Evolutionary conservation across 768 basidiomycete genomes (phyloP), one percentile per base, ranked within the genome.

Genomic region (Lactifluus piperatus): DNA sequence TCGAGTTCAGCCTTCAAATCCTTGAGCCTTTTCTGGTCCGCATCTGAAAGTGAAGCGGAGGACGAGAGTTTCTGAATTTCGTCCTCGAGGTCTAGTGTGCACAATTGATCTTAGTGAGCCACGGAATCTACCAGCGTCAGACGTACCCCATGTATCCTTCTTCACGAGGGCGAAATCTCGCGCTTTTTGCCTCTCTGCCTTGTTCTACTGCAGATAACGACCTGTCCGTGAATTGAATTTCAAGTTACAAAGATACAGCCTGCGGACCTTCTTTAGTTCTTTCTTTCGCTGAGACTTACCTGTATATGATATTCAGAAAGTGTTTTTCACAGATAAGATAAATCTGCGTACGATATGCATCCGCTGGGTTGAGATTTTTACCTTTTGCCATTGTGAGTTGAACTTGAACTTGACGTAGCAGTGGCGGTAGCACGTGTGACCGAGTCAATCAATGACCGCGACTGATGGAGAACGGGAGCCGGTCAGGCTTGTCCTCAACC

Each of bases 251-350:
- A 45, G 39, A 29, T 36, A 22, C 10, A 11, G 41, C 39, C 44
- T 36, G 63, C 81, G 65, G 73, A 85, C 93, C 86, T 93, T 95
- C 76, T 95, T 95, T 45, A 97, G 76, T 70, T 99, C 95, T 70
- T 94, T 97, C 72, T 93, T 94, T 59, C 91, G 80, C 69, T 86
- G 86, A 3, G 91, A 85, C 74, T 98, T 98, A 56, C 94, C 94
- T 97, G 66, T 26, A 34, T 36, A 32, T 4, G n/a, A 5, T 48
- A 13, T 61, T 41, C 52, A n/a, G 20, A 56, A 36, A 51, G 11
- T 45, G 34, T 5, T 10, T 22, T 5, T 24, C n/a, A 32, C 24
- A 24, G 29, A 43, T n/a, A 52, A n/a, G 11, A 24, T 11, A 20
- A n/a, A 36, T 1, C 3, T 46, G 81, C 88, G 68, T 68, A 91